A percentile compares a stretch with the other conserved stretches of the same genome.
Evolutionary conservation across 768 basidiomycete genomes (phyloP).

Genomic region (Russula compacta): DNA sequence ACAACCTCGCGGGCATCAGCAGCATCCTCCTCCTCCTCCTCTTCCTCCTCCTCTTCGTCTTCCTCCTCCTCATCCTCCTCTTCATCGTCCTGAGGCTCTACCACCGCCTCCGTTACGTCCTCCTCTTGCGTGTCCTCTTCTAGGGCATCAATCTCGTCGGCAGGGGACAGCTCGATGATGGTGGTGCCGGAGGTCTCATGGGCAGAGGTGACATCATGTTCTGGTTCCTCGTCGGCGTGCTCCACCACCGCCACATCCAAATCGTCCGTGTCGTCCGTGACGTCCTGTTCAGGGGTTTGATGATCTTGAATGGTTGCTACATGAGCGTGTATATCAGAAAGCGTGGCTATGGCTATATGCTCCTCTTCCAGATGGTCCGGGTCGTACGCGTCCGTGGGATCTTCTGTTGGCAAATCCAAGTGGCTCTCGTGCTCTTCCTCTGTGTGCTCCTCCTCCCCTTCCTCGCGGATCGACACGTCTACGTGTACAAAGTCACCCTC

Average conservation of each 20-base stretch:
- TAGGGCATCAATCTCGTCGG: constrained; percentile 1
- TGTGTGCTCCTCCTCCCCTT: neutral
- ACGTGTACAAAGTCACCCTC: constrained; percentile 12
- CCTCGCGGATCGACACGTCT: constrained; percentile 1
- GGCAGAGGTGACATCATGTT: constrained; percentile 12
- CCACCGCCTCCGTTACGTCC: constrained; percentile 15
- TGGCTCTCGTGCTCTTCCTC: constrained; percentile 4
- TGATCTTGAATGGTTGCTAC: neutral
- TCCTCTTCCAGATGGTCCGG: neutral
- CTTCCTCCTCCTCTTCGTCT: neutral
- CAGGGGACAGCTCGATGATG: constrained; percentile 14
- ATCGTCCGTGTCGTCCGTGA: constrained; percentile 20
- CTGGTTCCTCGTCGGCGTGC: neutral
- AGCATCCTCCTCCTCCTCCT: neutral
- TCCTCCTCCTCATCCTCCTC: neutral
- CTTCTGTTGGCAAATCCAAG: neutral
- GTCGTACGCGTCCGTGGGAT: neutral
- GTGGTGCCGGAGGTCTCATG: constrained; percentile 5
- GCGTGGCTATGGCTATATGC: neutral
- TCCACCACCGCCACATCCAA: neutral
- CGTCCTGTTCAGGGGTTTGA: constrained; percentile 8
- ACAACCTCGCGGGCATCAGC: constrained; percentile 12
- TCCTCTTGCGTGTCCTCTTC: constrained; percentile 17
- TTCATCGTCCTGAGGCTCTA: constrained; percentile 3
- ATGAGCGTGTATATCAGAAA: neutral